Base-by-base conservation (phyloP, 2,329 filamentous ascomycete genomes). In the Lojkania enalia region DNA sequence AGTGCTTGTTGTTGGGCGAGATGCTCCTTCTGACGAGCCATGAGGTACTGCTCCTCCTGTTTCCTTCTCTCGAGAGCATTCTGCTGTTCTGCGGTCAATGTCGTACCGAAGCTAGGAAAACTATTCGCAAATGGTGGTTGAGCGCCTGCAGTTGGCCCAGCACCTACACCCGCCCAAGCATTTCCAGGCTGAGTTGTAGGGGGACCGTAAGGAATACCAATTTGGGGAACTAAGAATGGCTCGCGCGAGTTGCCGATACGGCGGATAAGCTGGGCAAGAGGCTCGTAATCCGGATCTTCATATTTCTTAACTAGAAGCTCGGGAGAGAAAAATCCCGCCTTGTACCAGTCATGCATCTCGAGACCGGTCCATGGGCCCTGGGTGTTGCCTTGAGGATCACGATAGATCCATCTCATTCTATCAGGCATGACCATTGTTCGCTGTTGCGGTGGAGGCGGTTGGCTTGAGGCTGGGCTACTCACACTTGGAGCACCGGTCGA, bases 311-410 rank as follows among this genome's bases (percentile, higher is more conserved):
- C 94, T 32, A 95, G 83, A 15, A 99, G 78, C 59, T 99, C 92
- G 0, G 92, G 86, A 0, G 90, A 95, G 72, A 99, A 99, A 74
- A 97, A 99, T 35, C 92, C 91, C 27, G 91, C 92, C 69, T 97
- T 97, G 74, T 97, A 99, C 94, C 94, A 99, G 61, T 99, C 95
- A 58, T 99, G 95, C 94, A 99, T 99, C 71, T 99, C 94, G 38
- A 99, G 75, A 1, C 94, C 94, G 29, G 90, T 96, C 73, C 94
- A 99, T 0, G 94, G 94, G 0, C 94, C 94, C 66, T 99, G 94
- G 4, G 90, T 86, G 51, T 89, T 87, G 16, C 90, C 90, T 65
- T 95, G 89, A 4, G 94, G 94, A 66, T 99, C 94, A 40, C 95
- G 85, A 66, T 99, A 99, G 14, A 96, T 92, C 94, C 94, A 99